Conservation (phyloP, 139 green algal genomes). For the Tetradesmus lagerheimii region DNA sequence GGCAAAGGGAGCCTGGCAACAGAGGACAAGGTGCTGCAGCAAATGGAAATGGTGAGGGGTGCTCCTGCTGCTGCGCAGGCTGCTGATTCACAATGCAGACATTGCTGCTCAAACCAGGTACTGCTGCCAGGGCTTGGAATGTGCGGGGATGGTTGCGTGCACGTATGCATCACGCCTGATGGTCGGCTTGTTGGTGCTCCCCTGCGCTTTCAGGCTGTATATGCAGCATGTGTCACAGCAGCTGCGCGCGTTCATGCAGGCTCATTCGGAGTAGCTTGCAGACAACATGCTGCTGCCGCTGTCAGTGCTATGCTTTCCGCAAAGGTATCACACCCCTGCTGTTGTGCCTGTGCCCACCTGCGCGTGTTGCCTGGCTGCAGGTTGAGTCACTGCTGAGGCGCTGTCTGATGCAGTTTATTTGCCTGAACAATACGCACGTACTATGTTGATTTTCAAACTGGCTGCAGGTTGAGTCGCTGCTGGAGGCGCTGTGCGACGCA, state of each 20-base stretch:
- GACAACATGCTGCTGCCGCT: background rate
- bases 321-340: too few relatives aligned
- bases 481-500: conserved; percentile 24
- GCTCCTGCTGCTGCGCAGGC: background rate
- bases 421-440: too few relatives aligned
- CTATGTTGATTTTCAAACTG: too few relatives aligned
- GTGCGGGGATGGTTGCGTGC: too few relatives aligned
- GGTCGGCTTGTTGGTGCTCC: too few relatives aligned
- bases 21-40: conserved; percentile 2
- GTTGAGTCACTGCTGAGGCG: background rate
- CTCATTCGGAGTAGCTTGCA: background rate
- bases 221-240: background rate
- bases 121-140: background rate
- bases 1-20: background rate
- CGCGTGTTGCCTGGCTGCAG: too few relatives aligned
- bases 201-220: background rate
- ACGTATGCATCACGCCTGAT: too few relatives aligned
- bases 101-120: background rate
- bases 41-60: conserved; percentile 23
- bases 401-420: too few relatives aligned
- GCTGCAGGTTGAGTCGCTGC: conserved; percentile 29
- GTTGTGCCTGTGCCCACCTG: too few relatives aligned
- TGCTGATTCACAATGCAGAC: background rate
- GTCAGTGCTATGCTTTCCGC: background rate
- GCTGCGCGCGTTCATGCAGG: background rate